Evolutionary conservation across 169 alveolate species (phyloP), one percentile per base, ranked within the genome.

Genomic region (Babesia bovis): DNA sequence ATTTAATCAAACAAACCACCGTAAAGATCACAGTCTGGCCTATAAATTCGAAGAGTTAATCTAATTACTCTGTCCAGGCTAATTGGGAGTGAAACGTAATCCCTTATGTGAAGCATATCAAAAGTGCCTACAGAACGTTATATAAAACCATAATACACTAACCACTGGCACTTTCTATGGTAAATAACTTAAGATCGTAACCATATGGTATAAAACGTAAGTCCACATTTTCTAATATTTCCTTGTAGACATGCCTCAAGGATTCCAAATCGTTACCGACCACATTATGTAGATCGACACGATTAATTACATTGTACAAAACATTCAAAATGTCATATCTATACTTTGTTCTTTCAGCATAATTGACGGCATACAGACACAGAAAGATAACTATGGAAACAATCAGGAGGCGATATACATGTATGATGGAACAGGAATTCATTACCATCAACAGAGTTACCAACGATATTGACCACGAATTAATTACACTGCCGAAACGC

Each of bases 251-350:
- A 3, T 15, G 26, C 23, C 23, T 47, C 45, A 76, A 40, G 25
- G 65, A 35, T 15, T 76, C 52, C 19, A 36, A 35, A 2, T 25
- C 38, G 23, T 76, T 56, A 13, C 66, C 81, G 2, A 44, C 42
- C 21, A 58, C 58, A 0, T 38, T 52, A 47, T 79, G 40, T 36
- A 47, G 12, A 9, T 42, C 15, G 68, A 40, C 35, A 19, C 35
- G 35, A 30, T 61, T 25, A 17, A 47, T 35, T 6, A 76, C 57
- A 19, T 59, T 23, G 3, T 57, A 32, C 12, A 76, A 50, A 1
- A 57, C 67, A 19, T 58, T 38, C 28, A 79, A 59, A 3, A 81
- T 70, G 23, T 76, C 61, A 44, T 55, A 76, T 42, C 28, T 58
- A 0, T 6, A 47, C 12, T 30, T 56, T 32, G 52, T 66, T 32